Percentiles rank a stretch among this genome's conserved stretches.
These are phyloP conservation scores for Digitaria exilis DNA, from an alignment of 202 grass and related monocot genomes.

Conservation along the genomic window DNA sequence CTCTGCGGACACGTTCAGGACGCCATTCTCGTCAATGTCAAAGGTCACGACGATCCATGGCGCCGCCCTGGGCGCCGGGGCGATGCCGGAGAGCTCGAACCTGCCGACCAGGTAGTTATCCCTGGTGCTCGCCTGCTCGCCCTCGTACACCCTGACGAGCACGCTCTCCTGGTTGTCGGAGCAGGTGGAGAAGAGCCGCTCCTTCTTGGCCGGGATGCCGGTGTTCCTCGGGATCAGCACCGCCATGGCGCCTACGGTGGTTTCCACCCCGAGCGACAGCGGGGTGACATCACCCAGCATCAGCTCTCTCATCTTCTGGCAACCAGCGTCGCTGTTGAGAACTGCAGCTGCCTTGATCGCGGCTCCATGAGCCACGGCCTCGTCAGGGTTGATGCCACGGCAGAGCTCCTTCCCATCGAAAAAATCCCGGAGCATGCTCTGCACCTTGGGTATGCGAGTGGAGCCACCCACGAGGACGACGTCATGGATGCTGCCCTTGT, in stretches of 20 bases:
- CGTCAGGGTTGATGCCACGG: constrained; percentile 62
- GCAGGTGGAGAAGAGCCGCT: constrained; percentile 36
- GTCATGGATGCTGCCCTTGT: constrained; percentile 54
- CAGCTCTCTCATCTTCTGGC: constrained; percentile 35
- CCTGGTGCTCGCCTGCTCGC: constrained; percentile 34
- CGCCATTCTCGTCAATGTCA: constrained; percentile 56
- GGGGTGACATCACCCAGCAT: constrained; percentile 61
- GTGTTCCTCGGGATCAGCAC: too few species aligned
- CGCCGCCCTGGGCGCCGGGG: constrained; percentile 24
- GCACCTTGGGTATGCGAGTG: constrained; percentile 58
- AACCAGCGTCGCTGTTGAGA: constrained; percentile 16
- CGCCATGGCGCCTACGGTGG: constrained; percentile 40
- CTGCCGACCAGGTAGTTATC: constrained; percentile 56
- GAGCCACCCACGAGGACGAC: constrained; percentile 67
- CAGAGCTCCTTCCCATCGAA: constrained; percentile 58
- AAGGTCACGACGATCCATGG: constrained; percentile 46
- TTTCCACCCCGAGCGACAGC: constrained; percentile 57
- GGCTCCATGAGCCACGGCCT: constrained; percentile 58
- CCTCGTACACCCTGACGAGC: constrained; percentile 18
- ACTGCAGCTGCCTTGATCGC: constrained; percentile 57
- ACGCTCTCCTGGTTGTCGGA: constrained; percentile 38
- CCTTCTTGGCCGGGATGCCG: constrained; percentile 51
- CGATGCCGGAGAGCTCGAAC: constrained; percentile 49
- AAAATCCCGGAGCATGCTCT: constrained; percentile 45
- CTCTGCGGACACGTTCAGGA: constrained; percentile 57